Percentiles rank a stretch among this genome's conserved stretches.
phyloP scores from a whole-genome alignment of 345 rosid species.

The Lepidium didymum region DNA sequence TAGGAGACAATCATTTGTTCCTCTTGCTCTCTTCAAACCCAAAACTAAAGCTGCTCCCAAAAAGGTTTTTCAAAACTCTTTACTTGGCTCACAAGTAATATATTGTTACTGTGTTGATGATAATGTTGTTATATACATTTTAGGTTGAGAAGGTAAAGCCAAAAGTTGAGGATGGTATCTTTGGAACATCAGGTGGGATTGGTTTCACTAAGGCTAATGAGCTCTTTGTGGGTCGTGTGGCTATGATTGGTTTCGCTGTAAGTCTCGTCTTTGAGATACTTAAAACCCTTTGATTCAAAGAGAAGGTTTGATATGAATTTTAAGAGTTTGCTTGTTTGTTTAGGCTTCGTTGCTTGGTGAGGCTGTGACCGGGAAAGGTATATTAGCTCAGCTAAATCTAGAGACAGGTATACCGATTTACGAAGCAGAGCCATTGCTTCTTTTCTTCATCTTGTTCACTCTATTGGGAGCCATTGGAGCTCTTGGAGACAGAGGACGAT shows the following conservation, averaged over 20 bases:
- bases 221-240: slow-evolving; percentile 98
- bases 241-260: slow-evolving; percentile 97
- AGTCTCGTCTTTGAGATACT: slow-evolving; percentile 17
- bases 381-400: slow-evolving; percentile 67
- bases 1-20: slow-evolving; percentile 30
- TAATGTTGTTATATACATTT: neutral
- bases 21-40: slow-evolving; percentile 72
- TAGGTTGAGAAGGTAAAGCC: slow-evolving; percentile 40
- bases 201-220: slow-evolving; percentile 95
- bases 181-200: slow-evolving; percentile 94
- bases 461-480: slow-evolving; percentile 96
- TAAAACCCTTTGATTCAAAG: neutral
- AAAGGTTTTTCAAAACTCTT: slow-evolving; percentile 34
- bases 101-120: neutral
- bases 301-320: neutral
- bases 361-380: slow-evolving; percentile 89
- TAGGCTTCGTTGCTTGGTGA: slow-evolving; percentile 94
- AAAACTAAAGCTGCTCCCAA: slow-evolving; percentile 77
- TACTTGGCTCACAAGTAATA: neutral
- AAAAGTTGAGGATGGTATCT: slow-evolving; percentile 84
- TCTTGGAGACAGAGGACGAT: slow-evolving; percentile 80
- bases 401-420: slow-evolving; percentile 95
- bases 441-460: slow-evolving; percentile 92
- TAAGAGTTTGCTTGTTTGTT: neutral
- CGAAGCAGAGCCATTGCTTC: slow-evolving; percentile 95